Base-by-base conservation (phyloP, 2,329 filamentous ascomycete genomes). In the Neospermospora avenae region DNA sequence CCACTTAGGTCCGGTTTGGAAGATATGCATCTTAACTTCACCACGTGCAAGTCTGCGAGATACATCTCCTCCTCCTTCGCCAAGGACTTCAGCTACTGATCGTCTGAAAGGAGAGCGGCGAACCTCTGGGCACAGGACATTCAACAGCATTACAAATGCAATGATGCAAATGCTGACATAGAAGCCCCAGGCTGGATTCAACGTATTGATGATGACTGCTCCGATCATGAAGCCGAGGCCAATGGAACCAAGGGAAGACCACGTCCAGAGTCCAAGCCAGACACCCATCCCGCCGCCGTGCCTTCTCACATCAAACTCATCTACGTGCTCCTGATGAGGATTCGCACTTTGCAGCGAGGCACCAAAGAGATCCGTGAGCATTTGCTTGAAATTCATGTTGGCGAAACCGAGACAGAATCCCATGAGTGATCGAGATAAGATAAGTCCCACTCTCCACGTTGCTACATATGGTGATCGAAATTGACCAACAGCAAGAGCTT, bases 241-340 rank as follows among this genome's bases (percentile, higher is more conserved):
- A 22, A 92, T 78, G 22, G 88, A 90, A 5, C 86, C 87, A 67
- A 90, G 84, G 73, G 84, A 89, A 70, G 87, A 90, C 84, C 87
- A 93, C 0, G 87, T 86, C 88, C 89, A 92, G 57, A 89, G 79
- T 1, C 88, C 87, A 10, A 91, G 78, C 90, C 89, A 93, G n/a
- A 89, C 77, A 0, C 90, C 90, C 77, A 92, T 86, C 0, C 90
- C 89, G 13, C 89, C 88, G 7, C 90, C 90, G 69, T 91, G 87
- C 42, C 89, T 80, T 57, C 89, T 83, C 18, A 89, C 82, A 72
- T 92, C 89, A 66, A 83, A 84, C 13, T 81, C 75, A 59, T 87
- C 81, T 1, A 88, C 85, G 20, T 88, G 75, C 69, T 91, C 89
- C 73, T 90, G 86, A 68, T 91, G 88, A 1, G 89, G 88, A 52